These are phyloP conservation scores for Phytopythium aichiense DNA, from an alignment of 352 stramenopile genomes.

Conservation along the genomic window DNA sequence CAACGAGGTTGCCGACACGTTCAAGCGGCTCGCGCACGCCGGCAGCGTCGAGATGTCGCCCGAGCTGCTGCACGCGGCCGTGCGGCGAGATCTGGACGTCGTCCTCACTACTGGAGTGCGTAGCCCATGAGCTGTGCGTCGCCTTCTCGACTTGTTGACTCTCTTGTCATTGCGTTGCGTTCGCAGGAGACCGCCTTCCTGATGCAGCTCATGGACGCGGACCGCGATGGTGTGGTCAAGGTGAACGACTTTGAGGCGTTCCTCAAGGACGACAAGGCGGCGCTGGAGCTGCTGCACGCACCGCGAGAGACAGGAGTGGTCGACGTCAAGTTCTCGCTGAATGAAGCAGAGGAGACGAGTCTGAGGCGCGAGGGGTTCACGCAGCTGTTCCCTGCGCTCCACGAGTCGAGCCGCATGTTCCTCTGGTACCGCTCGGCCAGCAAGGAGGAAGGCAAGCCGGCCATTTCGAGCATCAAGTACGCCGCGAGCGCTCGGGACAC, in stretches of 20 bases:
- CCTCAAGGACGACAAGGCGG: constrained; percentile 57
- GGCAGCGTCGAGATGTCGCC: constrained; percentile 39
- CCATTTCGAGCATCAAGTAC: constrained; percentile 69
- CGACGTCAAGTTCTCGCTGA: constrained; percentile 58
- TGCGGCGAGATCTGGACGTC: constrained; percentile 70
- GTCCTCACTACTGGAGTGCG: constrained; percentile 72
- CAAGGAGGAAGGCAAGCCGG: constrained; percentile 58
- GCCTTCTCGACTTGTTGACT: background rate
- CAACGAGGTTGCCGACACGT: constrained; percentile 76
- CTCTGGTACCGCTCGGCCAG: constrained; percentile 57
- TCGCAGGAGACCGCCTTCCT: constrained; percentile 58
- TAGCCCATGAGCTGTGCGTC: background rate
- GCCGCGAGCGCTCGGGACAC: constrained; percentile 54
- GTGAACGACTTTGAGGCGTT: constrained; percentile 68
- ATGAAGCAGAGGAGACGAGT: constrained; percentile 54
- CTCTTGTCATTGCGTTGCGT: background rate
- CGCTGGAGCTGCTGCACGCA: constrained; percentile 48
- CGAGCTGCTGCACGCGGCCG: constrained; percentile 55
- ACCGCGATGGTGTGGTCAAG: constrained; percentile 63
- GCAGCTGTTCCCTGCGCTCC: constrained; percentile 50
- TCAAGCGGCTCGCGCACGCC: constrained; percentile 42
- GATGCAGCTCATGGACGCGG: constrained; percentile 61
- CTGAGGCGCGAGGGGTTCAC: constrained; percentile 53
- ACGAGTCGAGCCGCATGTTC: constrained; percentile 40
- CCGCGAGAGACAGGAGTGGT: constrained; percentile 44